Conservation (phyloP, 371 early-diverging fungal species). For the Sporodiniella umbellata region DNA sequence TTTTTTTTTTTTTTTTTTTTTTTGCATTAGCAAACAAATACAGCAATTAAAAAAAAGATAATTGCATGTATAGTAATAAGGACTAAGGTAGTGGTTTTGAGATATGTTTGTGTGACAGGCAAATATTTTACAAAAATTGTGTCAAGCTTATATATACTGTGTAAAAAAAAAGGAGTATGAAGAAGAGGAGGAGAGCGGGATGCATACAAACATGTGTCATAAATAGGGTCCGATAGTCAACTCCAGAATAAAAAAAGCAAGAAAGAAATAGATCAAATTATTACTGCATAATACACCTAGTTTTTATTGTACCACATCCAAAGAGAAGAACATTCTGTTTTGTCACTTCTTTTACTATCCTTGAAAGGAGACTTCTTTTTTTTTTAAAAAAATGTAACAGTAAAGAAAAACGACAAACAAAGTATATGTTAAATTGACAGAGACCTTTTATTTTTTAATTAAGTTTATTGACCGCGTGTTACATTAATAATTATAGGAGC, state of each 20-base stretch:
- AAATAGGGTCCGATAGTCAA: too few species aligned
- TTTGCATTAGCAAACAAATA: background rate
- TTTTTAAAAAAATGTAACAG: background rate
- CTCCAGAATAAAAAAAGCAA: too few species aligned
- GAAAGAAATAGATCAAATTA: too few species aligned
- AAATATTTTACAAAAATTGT: background rate
- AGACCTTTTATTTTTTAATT: background rate
- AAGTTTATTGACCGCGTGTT: slow-evolving; percentile 3
- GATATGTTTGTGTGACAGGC: background rate
- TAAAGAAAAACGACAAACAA: background rate
- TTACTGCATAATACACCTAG: background rate
- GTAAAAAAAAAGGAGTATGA: too few species aligned
- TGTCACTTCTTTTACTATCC: too few species aligned
- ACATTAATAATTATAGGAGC: slow-evolving; percentile 1
- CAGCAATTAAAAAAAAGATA: background rate
- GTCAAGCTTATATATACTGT: too few species aligned
- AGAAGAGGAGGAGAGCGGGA: background rate
- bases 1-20: background rate
- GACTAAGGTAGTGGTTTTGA: background rate
- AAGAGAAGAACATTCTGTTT: too few species aligned
- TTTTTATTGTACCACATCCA: slow-evolving; percentile 10
- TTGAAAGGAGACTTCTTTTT: too few species aligned
- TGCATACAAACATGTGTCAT: background rate
- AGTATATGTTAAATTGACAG: too few species aligned
- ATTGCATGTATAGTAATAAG: background rate